phyloP scores from a whole-genome alignment of 495 filamentous ascomycete genomes.

The Hypomontagnella monticulosa region DNA sequence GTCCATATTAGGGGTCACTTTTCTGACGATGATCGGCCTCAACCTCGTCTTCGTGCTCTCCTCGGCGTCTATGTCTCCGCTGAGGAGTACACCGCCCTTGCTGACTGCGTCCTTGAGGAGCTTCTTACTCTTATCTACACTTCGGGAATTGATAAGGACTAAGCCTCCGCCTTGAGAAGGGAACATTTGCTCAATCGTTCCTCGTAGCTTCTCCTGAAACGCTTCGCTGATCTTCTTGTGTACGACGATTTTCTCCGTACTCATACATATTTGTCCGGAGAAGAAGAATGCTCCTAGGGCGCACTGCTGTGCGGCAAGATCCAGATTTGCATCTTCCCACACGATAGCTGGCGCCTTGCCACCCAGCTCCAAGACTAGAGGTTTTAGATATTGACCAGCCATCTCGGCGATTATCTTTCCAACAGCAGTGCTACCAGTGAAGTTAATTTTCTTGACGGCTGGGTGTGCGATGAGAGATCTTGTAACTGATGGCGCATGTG shows the following conservation, averaged over 20 bases:
- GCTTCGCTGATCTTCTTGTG: slow-evolving; percentile 71
- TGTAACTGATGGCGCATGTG: slow-evolving; percentile 64
- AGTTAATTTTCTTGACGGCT: slow-evolving; percentile 70
- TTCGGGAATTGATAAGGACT: slow-evolving; percentile 67
- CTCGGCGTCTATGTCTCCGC: slow-evolving; percentile 60
- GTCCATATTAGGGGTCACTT: slow-evolving; percentile 83
- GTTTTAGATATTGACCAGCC: slow-evolving; percentile 72
- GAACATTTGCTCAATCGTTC: slow-evolving; percentile 60
- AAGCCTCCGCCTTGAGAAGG: slow-evolving; percentile 61
- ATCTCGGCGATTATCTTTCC: slow-evolving; percentile 66
- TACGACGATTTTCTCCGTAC: slow-evolving; percentile 87
- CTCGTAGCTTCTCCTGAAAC: slow-evolving; percentile 71
- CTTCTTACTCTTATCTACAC: slow-evolving; percentile 72
- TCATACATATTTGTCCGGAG: slow-evolving; percentile 88
- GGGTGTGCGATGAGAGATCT: slow-evolving; percentile 65
- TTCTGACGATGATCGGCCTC: slow-evolving; percentile 74
- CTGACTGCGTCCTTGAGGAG: slow-evolving; percentile 71
- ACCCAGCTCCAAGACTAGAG: slow-evolving; percentile 73
- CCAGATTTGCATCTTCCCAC: slow-evolving; percentile 71
- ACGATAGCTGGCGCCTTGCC: slow-evolving; percentile 74
- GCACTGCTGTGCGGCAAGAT: slow-evolving; percentile 63
- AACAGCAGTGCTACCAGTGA: slow-evolving; percentile 70
- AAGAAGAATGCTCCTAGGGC: slow-evolving; percentile 64
- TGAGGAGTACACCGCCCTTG: slow-evolving; percentile 74
- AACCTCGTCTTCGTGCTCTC: slow-evolving; percentile 65